These are phyloP conservation scores for Ganoderma lucidum DNA, from an alignment of 1,284 basidiomycete genomes.

Conservation along the genomic window DNA sequence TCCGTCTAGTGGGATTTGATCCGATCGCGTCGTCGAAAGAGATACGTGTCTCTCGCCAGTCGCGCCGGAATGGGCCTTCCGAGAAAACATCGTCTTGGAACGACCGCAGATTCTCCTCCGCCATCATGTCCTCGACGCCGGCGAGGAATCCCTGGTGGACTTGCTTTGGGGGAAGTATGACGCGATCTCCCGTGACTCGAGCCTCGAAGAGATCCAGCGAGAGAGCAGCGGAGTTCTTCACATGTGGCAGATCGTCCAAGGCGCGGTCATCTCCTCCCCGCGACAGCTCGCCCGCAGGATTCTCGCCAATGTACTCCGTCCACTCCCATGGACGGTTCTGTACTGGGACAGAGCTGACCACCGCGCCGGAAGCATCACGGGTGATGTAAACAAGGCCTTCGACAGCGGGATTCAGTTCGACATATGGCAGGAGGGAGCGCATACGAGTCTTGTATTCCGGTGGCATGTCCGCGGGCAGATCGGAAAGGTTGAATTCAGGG, in stretches of 20 bases:
- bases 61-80: constrained; percentile 73
- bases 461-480: constrained; percentile 65
- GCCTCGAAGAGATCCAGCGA: constrained; percentile 76
- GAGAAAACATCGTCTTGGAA: constrained; percentile 70
- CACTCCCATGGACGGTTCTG: constrained; percentile 85
- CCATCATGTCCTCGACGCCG: constrained; percentile 40
- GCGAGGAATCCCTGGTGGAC: constrained; percentile 2
- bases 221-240: constrained; percentile 76
- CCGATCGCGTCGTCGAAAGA: constrained; percentile 34
- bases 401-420: constrained; percentile 59
- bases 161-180: constrained; percentile 39
- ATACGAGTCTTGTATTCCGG: constrained; percentile 63
- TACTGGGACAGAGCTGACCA: constrained; percentile 60
- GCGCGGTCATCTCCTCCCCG: constrained; percentile 49
- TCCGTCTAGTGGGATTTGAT: constrained; percentile 5
- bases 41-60: constrained; percentile 76
- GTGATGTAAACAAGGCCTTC: constrained; percentile 64
- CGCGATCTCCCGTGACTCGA: constrained; percentile 66
- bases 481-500: constrained; percentile 57
- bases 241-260: constrained; percentile 48
- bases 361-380: constrained; percentile 57
- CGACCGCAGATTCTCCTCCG: constrained; percentile 55
- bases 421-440: constrained; percentile 60
- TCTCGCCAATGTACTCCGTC: constrained; percentile 80
- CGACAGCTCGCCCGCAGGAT: constrained; percentile 45